Base-by-base conservation (phyloP, 768 basidiomycete genomes). In the Dendrothele bispora region DNA sequence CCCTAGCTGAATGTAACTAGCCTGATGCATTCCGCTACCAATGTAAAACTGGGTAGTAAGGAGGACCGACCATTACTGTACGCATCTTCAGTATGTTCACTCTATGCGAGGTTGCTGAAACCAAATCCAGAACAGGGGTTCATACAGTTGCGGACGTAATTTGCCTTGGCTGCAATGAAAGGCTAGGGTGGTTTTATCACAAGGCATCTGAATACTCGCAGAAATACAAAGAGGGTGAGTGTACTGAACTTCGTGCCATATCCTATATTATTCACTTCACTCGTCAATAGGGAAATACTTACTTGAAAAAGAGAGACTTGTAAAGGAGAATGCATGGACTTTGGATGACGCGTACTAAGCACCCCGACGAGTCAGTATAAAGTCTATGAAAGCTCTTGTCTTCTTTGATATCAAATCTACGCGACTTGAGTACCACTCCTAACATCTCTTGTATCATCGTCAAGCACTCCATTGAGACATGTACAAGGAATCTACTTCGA, bases 291-390 rank as follows among this genome's bases (percentile, higher is more conserved):
- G 87, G 11, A 91, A 91, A 63, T 92, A 86, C 60, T 70, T 92
- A 7, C 70, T 92, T 26, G 89, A 92, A 61, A 75, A 84, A 37
- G 89, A 91, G 72, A 85, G 80, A 59, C 65, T 91, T 11, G 70
- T 88, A 40, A 92, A 91, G 59, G 88, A 91, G 61, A 92, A 92
- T 58, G 78, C 79, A 21, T 92, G 89, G 89, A 77, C 64, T 34
- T 59, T 90, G 48, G 82, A 86, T 56, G 68, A 74, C 12, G n/a
- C n/a, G n/a, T n/a, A n/a, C n/a, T n/a, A n/a, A n/a, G n/a, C 63
- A 49, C 27, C 8, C 30, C 0, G 32, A n/a, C 27, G 41, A 43
- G 3, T 12, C 17, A 25, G 28, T 34, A 26, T 48, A 22, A 41
- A 22, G 39, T 40, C n/a, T 25, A 24, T 25, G 39, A 40, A 24